phyloP scores from a whole-genome alignment of 495 filamentous ascomycete species.

The Penicillium dipodomyicola region DNA sequence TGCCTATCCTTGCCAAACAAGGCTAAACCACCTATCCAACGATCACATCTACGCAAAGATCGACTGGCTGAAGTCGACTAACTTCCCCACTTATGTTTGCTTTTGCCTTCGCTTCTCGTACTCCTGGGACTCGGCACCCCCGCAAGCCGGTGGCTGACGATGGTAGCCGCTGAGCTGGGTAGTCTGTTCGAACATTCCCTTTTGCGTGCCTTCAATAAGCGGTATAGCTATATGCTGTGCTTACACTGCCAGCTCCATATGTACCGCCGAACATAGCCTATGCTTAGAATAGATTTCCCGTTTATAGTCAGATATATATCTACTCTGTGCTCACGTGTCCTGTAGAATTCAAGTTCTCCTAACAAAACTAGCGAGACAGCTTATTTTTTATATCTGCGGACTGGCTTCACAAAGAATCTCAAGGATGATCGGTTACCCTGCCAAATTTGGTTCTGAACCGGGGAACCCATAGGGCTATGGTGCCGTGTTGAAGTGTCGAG shows the following conservation, averaged over 20 bases:
- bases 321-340: neutral
- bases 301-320: neutral
- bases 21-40: too few species aligned
- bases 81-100: neutral
- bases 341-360: neutral
- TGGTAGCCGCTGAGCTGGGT: neutral
- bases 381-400: neutral
- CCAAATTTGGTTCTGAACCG: neutral
- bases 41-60: neutral
- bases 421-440: neutral
- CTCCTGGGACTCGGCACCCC: neutral
- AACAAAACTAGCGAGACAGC: neutral
- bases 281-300: neutral
- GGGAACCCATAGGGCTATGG: neutral
- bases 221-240: neutral
- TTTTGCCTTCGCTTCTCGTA: constrained; percentile 3
- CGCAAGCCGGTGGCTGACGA: constrained; percentile 7
- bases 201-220: neutral
- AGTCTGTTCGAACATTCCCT: neutral
- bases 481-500: neutral
- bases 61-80: neutral
- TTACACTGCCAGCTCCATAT: neutral
- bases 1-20: neutral
- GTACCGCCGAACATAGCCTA: neutral
- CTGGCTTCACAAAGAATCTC: neutral